phyloP scores from a whole-genome alignment of 1,139 yeast species.

The Candida albicans region DNA sequence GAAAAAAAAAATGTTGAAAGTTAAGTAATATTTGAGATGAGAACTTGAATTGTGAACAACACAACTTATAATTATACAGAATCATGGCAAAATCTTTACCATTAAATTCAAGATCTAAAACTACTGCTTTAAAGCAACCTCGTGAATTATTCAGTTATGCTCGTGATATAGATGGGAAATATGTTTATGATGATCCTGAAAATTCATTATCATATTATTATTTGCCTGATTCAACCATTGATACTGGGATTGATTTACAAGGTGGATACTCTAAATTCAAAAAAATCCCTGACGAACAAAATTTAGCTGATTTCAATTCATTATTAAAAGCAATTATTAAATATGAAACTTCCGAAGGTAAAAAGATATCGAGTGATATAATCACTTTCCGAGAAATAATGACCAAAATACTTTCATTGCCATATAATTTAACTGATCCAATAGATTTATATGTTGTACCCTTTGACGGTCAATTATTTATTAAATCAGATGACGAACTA shows the following conservation, averaged over 20 bases:
- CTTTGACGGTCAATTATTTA: conserved; percentile 82
- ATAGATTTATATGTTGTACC: conserved; percentile 62
- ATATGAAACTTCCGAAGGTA: conserved; percentile 49
- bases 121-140: conserved; percentile 68
- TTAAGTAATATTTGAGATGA: conserved; percentile 8
- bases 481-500: conserved; percentile 57
- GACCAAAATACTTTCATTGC: conserved; percentile 64
- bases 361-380: conserved; percentile 47
- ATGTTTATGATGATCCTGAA: conserved; percentile 47
- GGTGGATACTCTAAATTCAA: conserved; percentile 63
- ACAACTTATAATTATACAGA: background rate
- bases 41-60: background rate
- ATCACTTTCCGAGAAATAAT: conserved; percentile 84
- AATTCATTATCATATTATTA: conserved; percentile 62
- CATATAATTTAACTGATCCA: conserved; percentile 56
- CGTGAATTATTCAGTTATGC: conserved; percentile 65
- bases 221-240: conserved; percentile 67
- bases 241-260: conserved; percentile 53
- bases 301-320: conserved; percentile 56
- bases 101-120: conserved; percentile 47
- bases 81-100: conserved; percentile 39
- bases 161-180: conserved; percentile 50
- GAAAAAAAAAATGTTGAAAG: background rate
- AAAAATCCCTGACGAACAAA: conserved; percentile 53
- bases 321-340: conserved; percentile 54